Base-by-base conservation (phyloP, 768 basidiomycete genomes). In the Boletellus ananas region DNA sequence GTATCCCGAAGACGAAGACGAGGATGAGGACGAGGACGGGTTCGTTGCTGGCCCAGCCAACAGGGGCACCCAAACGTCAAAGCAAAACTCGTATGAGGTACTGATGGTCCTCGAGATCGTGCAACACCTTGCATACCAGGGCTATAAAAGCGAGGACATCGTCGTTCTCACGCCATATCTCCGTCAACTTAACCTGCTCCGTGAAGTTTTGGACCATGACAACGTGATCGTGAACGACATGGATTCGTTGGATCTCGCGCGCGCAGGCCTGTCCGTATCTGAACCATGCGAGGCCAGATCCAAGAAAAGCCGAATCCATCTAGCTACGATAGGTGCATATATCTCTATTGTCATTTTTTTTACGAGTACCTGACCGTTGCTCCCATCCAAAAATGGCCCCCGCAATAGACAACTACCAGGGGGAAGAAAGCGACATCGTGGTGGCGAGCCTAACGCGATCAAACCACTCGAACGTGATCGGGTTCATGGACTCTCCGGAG, bases 341-440 rank as follows among this genome's bases (percentile, higher is more conserved):
- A 6, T 3, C 6, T n/a, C 6, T 23, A 6, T 23, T 23, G 23
- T 3, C 23, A 6, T 6, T 23, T 23, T 23, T 23, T 23, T 23
- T 23, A 3, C 6, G 6, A 23, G 6, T 4, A 4, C 34, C 11
- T 1, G 2, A 11, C 6, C 36, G 3, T 17, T 9, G 34, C n/a
- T 3, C n/a, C 9, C 3, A 23, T 23, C 6, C 3, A 23, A 23
- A 23, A 29, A n/a, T 7, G 17, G 5, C 3, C 6, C 34, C 17
- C 12, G 21, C 31, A 16, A 9, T 49, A 86, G 85, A 87, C 52
- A 87, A 87, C 57, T 87, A 85, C 52, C 85, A 87, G 56, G 85
- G 85, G 11, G 85, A 87, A 57, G 85, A 87, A 60, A 80, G 81
- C 45, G 75, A 86, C 20, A 80, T 88, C 42, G 83, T 87, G 18